phyloP scores from a whole-genome alignment of 306 rosid species.

The Hylodesmum podocarpum region DNA sequence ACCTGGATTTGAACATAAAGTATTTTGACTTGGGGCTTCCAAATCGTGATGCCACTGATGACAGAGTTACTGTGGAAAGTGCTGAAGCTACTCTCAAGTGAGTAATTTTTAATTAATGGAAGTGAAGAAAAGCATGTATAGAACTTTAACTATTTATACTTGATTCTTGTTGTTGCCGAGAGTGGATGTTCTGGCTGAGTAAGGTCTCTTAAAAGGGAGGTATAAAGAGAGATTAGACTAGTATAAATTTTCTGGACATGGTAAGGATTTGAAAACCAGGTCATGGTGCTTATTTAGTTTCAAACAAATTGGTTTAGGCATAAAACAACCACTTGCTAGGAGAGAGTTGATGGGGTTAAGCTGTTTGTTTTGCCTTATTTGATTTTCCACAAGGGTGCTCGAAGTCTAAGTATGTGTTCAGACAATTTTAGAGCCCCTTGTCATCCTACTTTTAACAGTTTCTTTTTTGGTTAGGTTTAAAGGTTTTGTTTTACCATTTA shows the following conservation, averaged over 20 bases:
- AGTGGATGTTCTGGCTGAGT: not conserved
- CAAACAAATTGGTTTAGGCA: not conserved
- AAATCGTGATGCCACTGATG: conserved; percentile 89
- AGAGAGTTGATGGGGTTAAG: not conserved
- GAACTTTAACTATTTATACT: not conserved
- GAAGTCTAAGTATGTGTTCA: conserved; percentile 2
- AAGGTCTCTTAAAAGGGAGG: not conserved
- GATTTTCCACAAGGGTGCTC: not conserved
- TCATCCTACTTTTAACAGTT: not conserved
- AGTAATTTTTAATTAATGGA: conserved; percentile 31
- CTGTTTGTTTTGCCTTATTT: not conserved
- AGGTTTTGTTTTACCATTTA: not conserved
- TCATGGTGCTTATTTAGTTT: conserved; percentile 9
- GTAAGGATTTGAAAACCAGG: not conserved
- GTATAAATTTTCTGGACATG: not conserved
- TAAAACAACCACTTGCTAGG: not conserved
- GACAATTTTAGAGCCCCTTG: not conserved
- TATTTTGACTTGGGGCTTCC: conserved; percentile 85
- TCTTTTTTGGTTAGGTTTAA: not conserved
- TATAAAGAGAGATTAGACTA: not conserved
- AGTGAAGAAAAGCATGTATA: conserved; percentile 10
- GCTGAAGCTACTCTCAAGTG: conserved; percentile 91
- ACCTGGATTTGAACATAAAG: conserved; percentile 83
- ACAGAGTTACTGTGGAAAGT: conserved; percentile 85
- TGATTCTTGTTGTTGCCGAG: conserved; percentile 10